Conservation (phyloP, 2,329 filamentous ascomycete genomes). For the Celoporthe dispersa region DNA sequence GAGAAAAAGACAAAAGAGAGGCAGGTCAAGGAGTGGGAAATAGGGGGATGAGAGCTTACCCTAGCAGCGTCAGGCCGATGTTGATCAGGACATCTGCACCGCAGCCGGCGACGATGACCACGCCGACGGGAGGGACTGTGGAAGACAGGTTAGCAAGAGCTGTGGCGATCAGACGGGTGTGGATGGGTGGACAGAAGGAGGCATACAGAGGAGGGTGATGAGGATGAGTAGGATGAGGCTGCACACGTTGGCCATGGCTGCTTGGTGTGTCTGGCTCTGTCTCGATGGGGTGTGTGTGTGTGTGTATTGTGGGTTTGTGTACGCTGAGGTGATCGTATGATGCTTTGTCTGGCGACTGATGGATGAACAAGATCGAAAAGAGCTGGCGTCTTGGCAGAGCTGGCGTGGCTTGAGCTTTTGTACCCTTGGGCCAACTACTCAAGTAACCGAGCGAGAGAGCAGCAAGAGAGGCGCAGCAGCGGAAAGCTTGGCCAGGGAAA, state of each 20-base stretch:
- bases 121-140: conserved; percentile 68
- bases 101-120: conserved; percentile 67
- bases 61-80: conserved; percentile 67
- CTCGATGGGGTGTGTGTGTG: neutral
- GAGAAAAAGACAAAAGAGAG: neutral
- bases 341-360: neutral
- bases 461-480: neutral
- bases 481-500: neutral
- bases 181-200: neutral
- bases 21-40: neutral
- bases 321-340: neutral
- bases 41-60: conserved; percentile 45
- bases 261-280: neutral
- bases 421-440: neutral
- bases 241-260: conserved; percentile 25
- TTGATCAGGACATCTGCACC: conserved; percentile 69
- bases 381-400: neutral
- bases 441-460: neutral
- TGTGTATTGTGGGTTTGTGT: neutral
- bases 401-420: neutral
- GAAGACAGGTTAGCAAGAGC: neutral
- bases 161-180: neutral
- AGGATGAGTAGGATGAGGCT: conserved; percentile 25
- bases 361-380: neutral
- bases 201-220: conserved; percentile 27